Base-by-base conservation (phyloP, 1,284 basidiomycete genomes). In the Cryptococcus sp. region DNA sequence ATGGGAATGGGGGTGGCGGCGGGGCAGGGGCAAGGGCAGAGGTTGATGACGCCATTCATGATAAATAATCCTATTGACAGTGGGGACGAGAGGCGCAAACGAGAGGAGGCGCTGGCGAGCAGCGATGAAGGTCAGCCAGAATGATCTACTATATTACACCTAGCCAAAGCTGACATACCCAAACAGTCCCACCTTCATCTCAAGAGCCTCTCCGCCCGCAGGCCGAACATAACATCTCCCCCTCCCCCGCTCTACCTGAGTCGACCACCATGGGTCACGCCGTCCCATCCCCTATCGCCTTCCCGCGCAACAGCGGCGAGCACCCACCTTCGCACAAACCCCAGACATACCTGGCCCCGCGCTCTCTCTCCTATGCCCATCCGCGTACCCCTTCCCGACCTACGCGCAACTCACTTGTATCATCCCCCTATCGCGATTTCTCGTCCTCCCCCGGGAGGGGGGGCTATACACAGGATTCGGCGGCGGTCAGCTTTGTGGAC, bases 401-500 rank as follows among this genome's bases (percentile, higher is more conserved):
- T 8, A 15, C 7, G n/a, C 46, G 18, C 12, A 28, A 18, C n/a
- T 47, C 28, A 9, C 9, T 33, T 9, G 28, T 9, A 4, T 33
- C 28, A 9, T 33, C 28, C 9, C 28, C 28, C 9, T 33, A 33
- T 33, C 36, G 35, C 33, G 48, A 50, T 6, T 18, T 50, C n/a
- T 16, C 48, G 18, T 4, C 24, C 16, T 50, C 48, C 36, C 37
- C 48, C 20, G 33, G 35, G n/a, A n/a, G 23, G 18, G 21, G 33
- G 18, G 33, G 48, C 8, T 38, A 50, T 20, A 39, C 4, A 9
- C 45, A 66, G 44, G 37, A 60, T 42, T 68, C 67, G 16, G 61
- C 66, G 37, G 63, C 62, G 20, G 61, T 64, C 21, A 64, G 62
- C 54, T 64, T 66, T 56, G 55, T 64, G 35, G 52, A 66, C 51